phyloP scores from a whole-genome alignment of 495 filamentous ascomycete genomes.

The Glonium stellatum region DNA sequence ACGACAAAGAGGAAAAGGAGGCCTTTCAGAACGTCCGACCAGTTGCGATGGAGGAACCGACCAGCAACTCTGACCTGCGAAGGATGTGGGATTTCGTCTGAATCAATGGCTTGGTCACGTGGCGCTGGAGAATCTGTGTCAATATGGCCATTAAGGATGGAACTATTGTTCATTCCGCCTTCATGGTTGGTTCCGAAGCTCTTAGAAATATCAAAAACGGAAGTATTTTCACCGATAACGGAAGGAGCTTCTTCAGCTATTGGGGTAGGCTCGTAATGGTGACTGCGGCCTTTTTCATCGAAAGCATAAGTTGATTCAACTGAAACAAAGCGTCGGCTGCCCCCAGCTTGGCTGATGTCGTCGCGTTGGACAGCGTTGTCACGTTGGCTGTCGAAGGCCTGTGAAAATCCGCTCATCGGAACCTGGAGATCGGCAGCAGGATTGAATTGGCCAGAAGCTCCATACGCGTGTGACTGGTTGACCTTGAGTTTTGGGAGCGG shows the following conservation, averaged over 20 bases:
- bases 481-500: conserved; percentile 15
- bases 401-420: conserved; percentile 13
- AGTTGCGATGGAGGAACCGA: not conserved
- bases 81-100: not conserved
- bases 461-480: conserved; percentile 19
- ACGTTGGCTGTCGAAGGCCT: conserved; percentile 16
- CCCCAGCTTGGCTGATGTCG: not conserved
- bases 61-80: not conserved
- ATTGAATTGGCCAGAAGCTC: conserved; percentile 5
- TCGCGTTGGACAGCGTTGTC: conserved; percentile 14
- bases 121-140: not conserved
- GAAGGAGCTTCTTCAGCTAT: not conserved
- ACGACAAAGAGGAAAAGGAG: not conserved
- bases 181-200: conserved; percentile 22
- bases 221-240: not conserved
- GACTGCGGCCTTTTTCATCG: not conserved
- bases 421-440: conserved; percentile 12
- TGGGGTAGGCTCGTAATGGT: not conserved
- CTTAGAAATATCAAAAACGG: conserved; percentile 10
- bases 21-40: not conserved
- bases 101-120: not conserved
- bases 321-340: not conserved
- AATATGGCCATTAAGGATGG: not conserved
- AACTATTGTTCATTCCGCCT: conserved; percentile 5
- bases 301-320: not conserved